Conservation (phyloP, 2,329 filamentous ascomycete species). For the Colletotrichum tamarilloi region DNA sequence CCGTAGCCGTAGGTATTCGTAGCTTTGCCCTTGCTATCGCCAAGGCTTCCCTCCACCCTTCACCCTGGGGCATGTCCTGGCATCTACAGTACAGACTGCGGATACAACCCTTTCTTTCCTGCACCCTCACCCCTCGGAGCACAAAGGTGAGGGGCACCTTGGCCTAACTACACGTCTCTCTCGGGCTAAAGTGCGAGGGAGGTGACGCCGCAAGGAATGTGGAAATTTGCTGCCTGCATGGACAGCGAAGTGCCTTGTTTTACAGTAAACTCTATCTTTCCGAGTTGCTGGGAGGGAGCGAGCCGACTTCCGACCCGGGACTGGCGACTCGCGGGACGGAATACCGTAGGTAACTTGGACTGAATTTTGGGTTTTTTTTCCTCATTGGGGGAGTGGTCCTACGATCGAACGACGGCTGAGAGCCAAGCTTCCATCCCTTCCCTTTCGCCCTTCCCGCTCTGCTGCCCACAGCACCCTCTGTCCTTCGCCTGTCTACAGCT, state of each 20-base stretch:
- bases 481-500: conserved; percentile 1
- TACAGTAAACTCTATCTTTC: conserved; percentile 33
- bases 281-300: conserved; percentile 22
- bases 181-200: conserved; percentile 10
- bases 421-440: conserved; percentile 25
- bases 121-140: not conserved
- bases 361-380: not conserved
- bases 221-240: conserved; percentile 31
- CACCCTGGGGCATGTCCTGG: conserved; percentile 3
- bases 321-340: conserved; percentile 26
- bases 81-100: not conserved
- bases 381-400: conserved; percentile 19
- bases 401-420: conserved; percentile 8
- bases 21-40: not conserved
- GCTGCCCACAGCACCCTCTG: conserved; percentile 8
- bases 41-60: not conserved
- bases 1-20: not conserved
- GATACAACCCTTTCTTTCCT: not conserved
- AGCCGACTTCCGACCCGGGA: conserved; percentile 34
- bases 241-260: conserved; percentile 33
- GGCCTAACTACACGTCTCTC: not conserved
- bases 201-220: conserved; percentile 12
- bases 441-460: conserved; percentile 21
- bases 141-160: conserved; percentile 9
- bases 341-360: not conserved